Evolutionary conservation across 2,329 filamentous ascomycete species (phyloP).

Genomic region (Hypocreales sp.): DNA sequence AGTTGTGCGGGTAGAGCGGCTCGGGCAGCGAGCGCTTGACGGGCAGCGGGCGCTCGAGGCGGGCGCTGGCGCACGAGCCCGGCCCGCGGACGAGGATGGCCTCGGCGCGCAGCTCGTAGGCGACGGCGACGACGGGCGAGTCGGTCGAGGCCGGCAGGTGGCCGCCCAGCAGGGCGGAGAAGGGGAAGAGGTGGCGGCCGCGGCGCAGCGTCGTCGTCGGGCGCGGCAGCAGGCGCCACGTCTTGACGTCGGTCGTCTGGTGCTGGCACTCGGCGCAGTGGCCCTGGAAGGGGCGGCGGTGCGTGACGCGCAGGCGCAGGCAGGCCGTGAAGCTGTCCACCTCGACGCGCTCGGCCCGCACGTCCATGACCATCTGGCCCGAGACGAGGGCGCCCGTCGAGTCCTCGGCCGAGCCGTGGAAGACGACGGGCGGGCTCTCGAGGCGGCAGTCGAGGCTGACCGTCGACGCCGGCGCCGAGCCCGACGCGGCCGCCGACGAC

Average conservation of each 20-base stretch:
- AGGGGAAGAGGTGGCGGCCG: constrained; percentile 64
- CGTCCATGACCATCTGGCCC: constrained; percentile 60
- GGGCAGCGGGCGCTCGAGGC: constrained; percentile 50
- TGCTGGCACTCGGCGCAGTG: constrained; percentile 66
- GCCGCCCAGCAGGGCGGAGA: constrained; percentile 74
- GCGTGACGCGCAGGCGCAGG: constrained; percentile 53
- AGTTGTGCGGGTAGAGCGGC: constrained; percentile 70
- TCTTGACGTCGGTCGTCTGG: constrained; percentile 58
- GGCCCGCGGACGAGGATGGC: constrained; percentile 43
- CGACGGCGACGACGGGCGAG: constrained; percentile 53
- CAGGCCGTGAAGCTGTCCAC: constrained; percentile 59
- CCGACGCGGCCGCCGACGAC: neutral
- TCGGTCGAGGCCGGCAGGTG: constrained; percentile 75
- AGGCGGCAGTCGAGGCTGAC: constrained; percentile 42
- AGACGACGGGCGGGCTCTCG: constrained; percentile 75
- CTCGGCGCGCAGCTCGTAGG: constrained; percentile 64
- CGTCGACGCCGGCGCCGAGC: constrained; percentile 9
- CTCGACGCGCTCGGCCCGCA: constrained; percentile 50
- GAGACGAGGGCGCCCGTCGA: constrained; percentile 79
- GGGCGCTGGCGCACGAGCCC: constrained; percentile 29
- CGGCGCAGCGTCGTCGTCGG: constrained; percentile 29
- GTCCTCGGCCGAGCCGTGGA: constrained; percentile 59
- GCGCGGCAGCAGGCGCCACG: constrained; percentile 60
- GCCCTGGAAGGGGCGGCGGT: constrained; percentile 66
- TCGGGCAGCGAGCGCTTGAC: constrained; percentile 64